Evolutionary conservation across 805 yeast species (phyloP), one percentile per base, ranked within the genome.

Genomic region (Candida silvicultrix): DNA sequence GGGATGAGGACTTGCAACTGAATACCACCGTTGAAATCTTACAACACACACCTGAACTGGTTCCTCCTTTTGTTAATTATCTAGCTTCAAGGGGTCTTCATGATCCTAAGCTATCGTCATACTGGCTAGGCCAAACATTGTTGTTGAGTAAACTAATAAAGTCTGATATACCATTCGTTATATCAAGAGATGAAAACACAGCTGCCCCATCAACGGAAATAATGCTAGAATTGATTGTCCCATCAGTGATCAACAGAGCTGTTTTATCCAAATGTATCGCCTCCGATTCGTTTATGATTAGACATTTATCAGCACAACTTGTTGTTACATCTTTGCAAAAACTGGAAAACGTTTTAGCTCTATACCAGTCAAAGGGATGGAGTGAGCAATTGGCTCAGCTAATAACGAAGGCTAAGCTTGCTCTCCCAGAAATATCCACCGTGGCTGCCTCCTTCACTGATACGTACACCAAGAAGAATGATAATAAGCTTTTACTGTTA

Each of bases 51-150:
- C 85, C 87, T 2, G 97, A 89, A 56, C 68, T 92, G 20, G 72
- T 86, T 1, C 81, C 88, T 1, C 85, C 89, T 1, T 90, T 84
- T 54, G 72, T 80, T 51, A 68, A 74, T 46, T 74, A 80, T 65
- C 56, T 81, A 14, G 73, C 77, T 2, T 75, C 82, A 3, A 80
- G 81, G 45, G 89, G 90, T 18, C 69, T 80, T 18, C 84, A 86
- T 58, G 95, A 86, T 49, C 96, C 97, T 0, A 78, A 82, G 42
- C 66, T 85, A 46, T 73, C 92, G 1, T 81, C 92, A 12, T 88
- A 85, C 67, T 90, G 95, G 89, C 71, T 89, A 41, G 85, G 94
- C 8, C 84, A 78, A 63, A 76, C 88, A 1, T 68, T 83, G 22
- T 62, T 88, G 2, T 65, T 83, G 40, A 71, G 81, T 1, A 77